Evolutionary conservation across 257 asterid genomes (phyloP).

Genomic region (Penstemon eatonii): DNA sequence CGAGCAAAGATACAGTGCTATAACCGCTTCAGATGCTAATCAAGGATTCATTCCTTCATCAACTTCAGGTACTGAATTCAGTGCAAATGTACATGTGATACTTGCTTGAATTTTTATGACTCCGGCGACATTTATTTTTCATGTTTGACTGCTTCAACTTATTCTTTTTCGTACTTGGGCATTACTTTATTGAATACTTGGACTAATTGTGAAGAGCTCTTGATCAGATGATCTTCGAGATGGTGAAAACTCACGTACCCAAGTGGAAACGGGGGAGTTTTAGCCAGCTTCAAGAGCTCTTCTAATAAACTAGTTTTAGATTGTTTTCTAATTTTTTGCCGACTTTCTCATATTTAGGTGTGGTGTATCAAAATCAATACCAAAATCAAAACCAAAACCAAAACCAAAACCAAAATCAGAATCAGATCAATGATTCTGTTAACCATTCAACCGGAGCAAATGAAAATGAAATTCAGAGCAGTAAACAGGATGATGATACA

Average conservation of each 20-base stretch:
- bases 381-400: not conserved
- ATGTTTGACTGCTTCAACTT: not conserved
- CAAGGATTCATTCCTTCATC: constrained; percentile 37
- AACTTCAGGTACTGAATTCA: constrained; percentile 68
- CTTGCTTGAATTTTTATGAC: not conserved
- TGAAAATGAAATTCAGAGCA: constrained; percentile 48
- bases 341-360: constrained; percentile 75
- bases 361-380: constrained; percentile 37
- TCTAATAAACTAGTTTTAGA: constrained; percentile 34
- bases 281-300: constrained; percentile 86
- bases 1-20: constrained; percentile 44
- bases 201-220: constrained; percentile 63
- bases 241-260: constrained; percentile 89
- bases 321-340: constrained; percentile 49
- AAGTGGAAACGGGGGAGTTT: constrained; percentile 90
- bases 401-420: constrained; percentile 15
- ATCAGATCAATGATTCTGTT: constrained; percentile 39
- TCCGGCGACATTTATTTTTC: constrained; percentile 29
- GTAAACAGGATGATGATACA: constrained; percentile 53
- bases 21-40: constrained; percentile 42
- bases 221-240: constrained; percentile 69
- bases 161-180: too few species aligned
- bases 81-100: constrained; percentile 31
- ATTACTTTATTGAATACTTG: constrained; percentile 16
- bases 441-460: constrained; percentile 52